These are phyloP conservation scores for Colletotrichum navitas DNA, from an alignment of 2,329 filamentous ascomycete genomes.

Conservation along the genomic window DNA sequence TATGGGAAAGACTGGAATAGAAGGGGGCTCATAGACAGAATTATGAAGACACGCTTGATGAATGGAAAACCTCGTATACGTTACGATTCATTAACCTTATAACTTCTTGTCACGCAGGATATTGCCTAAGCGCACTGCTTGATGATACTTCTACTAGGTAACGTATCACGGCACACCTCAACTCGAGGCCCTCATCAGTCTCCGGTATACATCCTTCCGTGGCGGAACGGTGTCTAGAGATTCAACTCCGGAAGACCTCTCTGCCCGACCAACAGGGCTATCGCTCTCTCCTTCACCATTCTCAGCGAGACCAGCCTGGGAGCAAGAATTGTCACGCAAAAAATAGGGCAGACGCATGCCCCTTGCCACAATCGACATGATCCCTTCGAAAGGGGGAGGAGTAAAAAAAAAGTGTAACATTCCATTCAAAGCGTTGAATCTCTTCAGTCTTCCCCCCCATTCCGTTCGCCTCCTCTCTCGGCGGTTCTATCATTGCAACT, in stretches of 20 bases:
- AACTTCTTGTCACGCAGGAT: no score
- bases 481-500: not conserved
- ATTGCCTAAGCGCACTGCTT: no score
- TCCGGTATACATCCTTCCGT: not conserved
- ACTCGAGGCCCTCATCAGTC: not conserved
- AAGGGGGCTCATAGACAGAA: not conserved
- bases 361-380: not conserved
- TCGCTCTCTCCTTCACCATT: not conserved
- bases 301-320: not conserved
- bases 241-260: no score
- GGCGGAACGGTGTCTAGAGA: not conserved
- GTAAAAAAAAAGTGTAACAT: conserved; percentile 3
- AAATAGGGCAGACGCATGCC: not conserved
- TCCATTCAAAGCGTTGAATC: conserved; percentile 12
- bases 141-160: no score
- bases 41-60: conserved; percentile 25
- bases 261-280: no score
- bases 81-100: not conserved
- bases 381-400: not conserved
- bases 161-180: not conserved
- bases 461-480: not conserved
- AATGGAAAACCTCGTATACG: not conserved
- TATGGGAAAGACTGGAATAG: not conserved
- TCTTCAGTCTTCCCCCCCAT: not conserved
- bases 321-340: not conserved